Evolutionary conservation across 768 basidiomycete species (phyloP), one percentile per base, ranked within the genome.

Genomic region (Tulasnella sp.): DNA sequence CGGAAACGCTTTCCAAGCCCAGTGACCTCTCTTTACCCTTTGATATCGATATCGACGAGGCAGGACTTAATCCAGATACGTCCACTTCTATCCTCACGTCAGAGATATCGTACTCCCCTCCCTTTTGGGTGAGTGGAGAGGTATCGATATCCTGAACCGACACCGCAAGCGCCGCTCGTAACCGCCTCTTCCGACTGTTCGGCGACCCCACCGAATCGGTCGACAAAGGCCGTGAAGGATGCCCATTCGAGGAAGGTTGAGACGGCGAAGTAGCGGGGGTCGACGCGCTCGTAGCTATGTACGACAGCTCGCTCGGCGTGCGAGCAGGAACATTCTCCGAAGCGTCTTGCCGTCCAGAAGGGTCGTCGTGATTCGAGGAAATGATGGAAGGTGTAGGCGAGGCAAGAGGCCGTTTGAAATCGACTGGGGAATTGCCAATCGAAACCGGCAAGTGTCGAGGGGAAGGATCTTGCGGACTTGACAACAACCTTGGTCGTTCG

Each of bases 101-200:
- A 15, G 42, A 42, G 1, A 38, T 42, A 12, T 45, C 72, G 40
- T 49, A 36, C n/a, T 39, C 37, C 37, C 58, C 36, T 36, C 58
- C 31, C 38, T 67, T 70, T 36, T 42, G 31, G 7, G n/a, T 52
- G 37, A 37, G 58, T 1, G 58, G 64, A 12, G 31, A 34, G 2
- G 45, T 52, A n/a, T 74, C 73, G 29, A 76, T 40, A 22, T 76
- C 75, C 36, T 76, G 75, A 19, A 76, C 75, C 75, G 75, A 68
- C 3, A 76, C 67, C 37, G 75, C 75, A 64, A 76, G 52, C 36
- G 75, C 58, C 37, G 75, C 75, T n/a, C 75, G 58, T 25, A 76
- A 40, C 36, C 75, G 37, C 8, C 42, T 40, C 38, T 70, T 68
- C 36, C 58, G 36, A 69, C 38, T 36, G 1, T 45, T 39, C 37